phyloP scores from a whole-genome alignment of 208 protist species.

The Leishmania arabica region DNA sequence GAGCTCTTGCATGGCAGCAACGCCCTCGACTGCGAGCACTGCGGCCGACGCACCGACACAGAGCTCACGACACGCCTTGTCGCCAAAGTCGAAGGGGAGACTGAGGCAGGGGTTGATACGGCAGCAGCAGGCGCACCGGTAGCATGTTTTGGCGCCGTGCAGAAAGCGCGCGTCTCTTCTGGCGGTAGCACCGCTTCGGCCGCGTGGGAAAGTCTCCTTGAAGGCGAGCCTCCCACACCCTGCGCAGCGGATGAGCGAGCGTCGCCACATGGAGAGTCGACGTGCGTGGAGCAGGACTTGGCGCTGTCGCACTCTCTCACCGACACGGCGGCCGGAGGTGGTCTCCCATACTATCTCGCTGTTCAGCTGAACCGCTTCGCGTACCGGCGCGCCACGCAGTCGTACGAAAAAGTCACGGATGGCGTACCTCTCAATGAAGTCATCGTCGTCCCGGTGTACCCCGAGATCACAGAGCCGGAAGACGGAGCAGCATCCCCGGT shows the following conservation, averaged over 20 bases:
- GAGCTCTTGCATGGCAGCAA: conserved; percentile 65
- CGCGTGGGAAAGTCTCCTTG: neutral
- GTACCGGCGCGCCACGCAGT: conserved; percentile 35
- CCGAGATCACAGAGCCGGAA: neutral
- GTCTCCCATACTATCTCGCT: conserved; percentile 49
- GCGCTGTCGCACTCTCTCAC: too few relatives aligned
- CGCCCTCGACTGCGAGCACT: conserved; percentile 50
- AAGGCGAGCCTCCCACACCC: neutral
- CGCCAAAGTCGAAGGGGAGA: conserved; percentile 1
- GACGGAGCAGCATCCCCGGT: neutral
- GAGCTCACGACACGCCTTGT: conserved; percentile 42
- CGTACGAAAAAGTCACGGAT: conserved; percentile 56
- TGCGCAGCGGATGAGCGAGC: neutral
- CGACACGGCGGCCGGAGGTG: conserved; percentile 22
- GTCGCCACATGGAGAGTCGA: neutral
- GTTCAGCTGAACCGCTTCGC: conserved; percentile 73
- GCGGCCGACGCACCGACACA: conserved; percentile 39
- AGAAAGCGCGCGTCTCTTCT: neutral
- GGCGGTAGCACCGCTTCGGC: neutral
- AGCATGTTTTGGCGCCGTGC: neutral
- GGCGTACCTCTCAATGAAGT: conserved; percentile 58
- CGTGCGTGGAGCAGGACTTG: neutral
- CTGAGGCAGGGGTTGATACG: neutral
- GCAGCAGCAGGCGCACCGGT: conserved; percentile 1
- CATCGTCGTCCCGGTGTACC: conserved; percentile 38